Evolutionary conservation across 192 early-diverging fungal genomes (phyloP).

Genomic region (Linderina pennispora): DNA sequence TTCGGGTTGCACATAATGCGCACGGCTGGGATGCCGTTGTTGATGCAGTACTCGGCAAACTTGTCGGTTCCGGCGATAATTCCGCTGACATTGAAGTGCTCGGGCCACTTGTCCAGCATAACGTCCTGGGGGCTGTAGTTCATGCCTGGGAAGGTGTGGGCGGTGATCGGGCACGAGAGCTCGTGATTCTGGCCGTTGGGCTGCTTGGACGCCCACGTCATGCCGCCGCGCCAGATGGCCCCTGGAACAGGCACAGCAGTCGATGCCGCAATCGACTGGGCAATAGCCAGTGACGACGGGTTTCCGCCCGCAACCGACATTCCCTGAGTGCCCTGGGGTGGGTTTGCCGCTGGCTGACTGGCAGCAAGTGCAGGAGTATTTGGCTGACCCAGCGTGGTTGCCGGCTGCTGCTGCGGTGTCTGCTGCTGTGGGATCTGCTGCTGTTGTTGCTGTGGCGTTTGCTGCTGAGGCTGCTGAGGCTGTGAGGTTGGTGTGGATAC

Average conservation of each 20-base stretch:
- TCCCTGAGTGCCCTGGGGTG: neutral
- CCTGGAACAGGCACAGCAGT: conserved; percentile 2
- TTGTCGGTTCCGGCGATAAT: conserved; percentile 11
- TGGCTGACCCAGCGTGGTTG: too few relatives aligned
- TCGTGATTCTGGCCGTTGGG: conserved; percentile 13
- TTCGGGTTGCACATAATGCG: conserved; percentile 14
- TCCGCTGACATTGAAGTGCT: conserved; percentile 12
- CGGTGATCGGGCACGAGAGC: conserved; percentile 18
- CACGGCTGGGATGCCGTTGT: conserved; percentile 14
- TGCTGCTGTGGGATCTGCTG: neutral
- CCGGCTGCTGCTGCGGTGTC: neutral
- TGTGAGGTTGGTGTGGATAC: too few relatives aligned
- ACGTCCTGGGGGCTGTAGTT: conserved; percentile 18
- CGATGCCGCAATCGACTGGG: neutral
- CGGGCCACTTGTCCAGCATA: conserved; percentile 34
- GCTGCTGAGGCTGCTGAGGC: neutral
- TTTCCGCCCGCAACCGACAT: neutral
- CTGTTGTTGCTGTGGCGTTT: neutral
- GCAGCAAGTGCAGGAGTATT: too few relatives aligned
- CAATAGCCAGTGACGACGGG: neutral
- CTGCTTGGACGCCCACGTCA: conserved; percentile 32
- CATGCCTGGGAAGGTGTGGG: conserved; percentile 10
- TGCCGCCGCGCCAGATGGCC: conserved; percentile 23
- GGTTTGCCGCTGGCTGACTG: neutral
- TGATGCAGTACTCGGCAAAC: conserved; percentile 28